A percentile compares a stretch with the other conserved stretches of the same genome.
phyloP scores from a whole-genome alignment of 768 basidiomycete species.

The Trametes cubensis region DNA sequence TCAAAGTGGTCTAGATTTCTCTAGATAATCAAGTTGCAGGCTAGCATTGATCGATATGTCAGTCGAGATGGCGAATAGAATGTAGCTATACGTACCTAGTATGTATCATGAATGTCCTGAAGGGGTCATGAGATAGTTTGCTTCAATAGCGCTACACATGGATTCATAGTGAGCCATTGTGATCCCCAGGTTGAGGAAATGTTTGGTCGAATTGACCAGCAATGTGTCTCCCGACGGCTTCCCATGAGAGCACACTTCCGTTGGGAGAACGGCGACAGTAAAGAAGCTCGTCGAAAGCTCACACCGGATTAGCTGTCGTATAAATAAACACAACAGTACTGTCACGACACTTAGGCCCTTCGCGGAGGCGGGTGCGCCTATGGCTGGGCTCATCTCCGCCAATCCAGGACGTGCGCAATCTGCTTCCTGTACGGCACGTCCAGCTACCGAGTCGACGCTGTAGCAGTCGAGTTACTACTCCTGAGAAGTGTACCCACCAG shows the following conservation, averaged over 20 bases:
- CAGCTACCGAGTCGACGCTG: not conserved
- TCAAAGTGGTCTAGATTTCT: not conserved
- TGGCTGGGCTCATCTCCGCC: not conserved
- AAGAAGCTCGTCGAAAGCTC: not conserved
- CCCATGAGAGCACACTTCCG: conserved; percentile 14
- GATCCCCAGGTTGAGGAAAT: no score
- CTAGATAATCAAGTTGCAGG: no score
- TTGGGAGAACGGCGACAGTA: not conserved
- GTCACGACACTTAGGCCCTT: not conserved
- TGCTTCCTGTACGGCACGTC: not conserved
- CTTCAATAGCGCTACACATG: no score
- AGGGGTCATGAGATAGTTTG: no score
- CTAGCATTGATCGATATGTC: no score
- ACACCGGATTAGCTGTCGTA: not conserved
- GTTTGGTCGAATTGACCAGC: not conserved
- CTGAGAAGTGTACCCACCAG: no score
- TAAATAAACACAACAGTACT: conserved; percentile 3
- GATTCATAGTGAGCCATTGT: no score
- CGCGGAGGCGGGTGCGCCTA: not conserved
- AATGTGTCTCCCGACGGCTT: conserved; percentile 16
- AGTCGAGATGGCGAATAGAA: no score
- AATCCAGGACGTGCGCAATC: not conserved
- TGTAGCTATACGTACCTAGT: no score
- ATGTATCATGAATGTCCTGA: no score
- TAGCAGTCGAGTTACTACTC: no score